These are phyloP conservation scores for Sambucus nigra DNA, from an alignment of 129 eudicot species.

Conservation along the genomic window DNA sequence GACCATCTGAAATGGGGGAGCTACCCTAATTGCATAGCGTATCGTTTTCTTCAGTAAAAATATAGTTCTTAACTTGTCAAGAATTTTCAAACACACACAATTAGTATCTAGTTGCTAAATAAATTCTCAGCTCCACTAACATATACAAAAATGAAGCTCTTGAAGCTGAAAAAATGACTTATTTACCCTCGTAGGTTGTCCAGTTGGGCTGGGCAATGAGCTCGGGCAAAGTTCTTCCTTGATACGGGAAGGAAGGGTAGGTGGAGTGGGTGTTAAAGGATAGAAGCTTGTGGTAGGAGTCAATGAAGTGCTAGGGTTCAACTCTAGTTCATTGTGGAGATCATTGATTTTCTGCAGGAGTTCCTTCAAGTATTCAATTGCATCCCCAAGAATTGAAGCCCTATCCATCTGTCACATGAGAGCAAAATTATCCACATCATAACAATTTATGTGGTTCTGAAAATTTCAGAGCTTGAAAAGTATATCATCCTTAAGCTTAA, in stretches of 20 bases:
- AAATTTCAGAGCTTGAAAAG: not conserved
- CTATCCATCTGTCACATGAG: slow-evolving; percentile 77
- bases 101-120: too few species aligned
- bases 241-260: slow-evolving; percentile 52
- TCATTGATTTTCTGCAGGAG: slow-evolving; percentile 80
- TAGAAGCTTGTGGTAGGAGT: slow-evolving; percentile 53
- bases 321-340: slow-evolving; percentile 79
- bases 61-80: too few species aligned
- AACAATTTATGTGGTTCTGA: not conserved
- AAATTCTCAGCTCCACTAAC: too few species aligned
- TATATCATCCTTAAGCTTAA: not conserved
- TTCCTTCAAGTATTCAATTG: slow-evolving; percentile 86
- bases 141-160: not conserved
- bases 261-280: slow-evolving; percentile 71
- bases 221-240: slow-evolving; percentile 87
- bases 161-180: not conserved
- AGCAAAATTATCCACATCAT: not conserved
- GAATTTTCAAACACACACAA: too few species aligned
- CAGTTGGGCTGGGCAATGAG: slow-evolving; percentile 65
- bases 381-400: slow-evolving; percentile 96
- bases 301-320: slow-evolving; percentile 46
- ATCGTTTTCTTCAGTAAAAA: too few species aligned
- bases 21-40: too few species aligned
- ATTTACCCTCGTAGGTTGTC: slow-evolving; percentile 80
- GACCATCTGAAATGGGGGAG: too few species aligned